Conservation (phyloP, 2,329 filamentous ascomycete genomes). For the Fusarium acutatum region DNA sequence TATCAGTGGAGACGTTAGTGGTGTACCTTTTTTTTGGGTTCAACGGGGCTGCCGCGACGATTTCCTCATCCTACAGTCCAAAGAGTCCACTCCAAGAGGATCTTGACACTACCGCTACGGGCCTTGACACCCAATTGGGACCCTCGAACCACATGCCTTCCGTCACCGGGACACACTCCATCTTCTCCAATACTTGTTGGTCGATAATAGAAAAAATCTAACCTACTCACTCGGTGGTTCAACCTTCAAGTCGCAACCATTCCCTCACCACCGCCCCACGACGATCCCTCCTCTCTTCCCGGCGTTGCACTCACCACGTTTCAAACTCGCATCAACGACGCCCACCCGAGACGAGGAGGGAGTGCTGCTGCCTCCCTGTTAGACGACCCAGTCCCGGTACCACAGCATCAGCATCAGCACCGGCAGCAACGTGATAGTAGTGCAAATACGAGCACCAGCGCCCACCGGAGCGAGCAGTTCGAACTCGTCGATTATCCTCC, state of each 20-base stretch:
- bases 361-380: conserved; percentile 32
- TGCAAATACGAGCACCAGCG: background rate
- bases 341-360: conserved; percentile 49
- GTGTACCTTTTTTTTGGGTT: conserved; percentile 19
- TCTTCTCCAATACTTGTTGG: background rate
- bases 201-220: conserved; percentile 11
- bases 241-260: conserved; percentile 45
- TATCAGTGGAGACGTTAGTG: conserved; percentile 23
- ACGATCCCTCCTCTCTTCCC: conserved; percentile 53
- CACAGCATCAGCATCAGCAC: conserved; percentile 1
- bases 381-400: conserved; percentile 13
- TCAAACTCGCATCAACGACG: conserved; percentile 28
- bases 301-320: conserved; percentile 38
- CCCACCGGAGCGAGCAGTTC: conserved; percentile 42
- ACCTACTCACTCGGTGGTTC: background rate
- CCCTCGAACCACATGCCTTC: conserved; percentile 25
- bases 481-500: conserved; percentile 54
- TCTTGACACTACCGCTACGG: conserved; percentile 6
- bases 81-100: conserved; percentile 8
- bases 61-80: conserved; percentile 23
- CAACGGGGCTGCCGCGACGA: conserved; percentile 25
- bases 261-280: conserved; percentile 40
- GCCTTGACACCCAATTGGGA: conserved; percentile 28
- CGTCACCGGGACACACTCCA: conserved; percentile 21
- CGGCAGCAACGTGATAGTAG: conserved; percentile 9